Evolutionary conservation across 176 grass and related monocot species (phyloP).

Genomic region (Paspalum notatum): DNA sequence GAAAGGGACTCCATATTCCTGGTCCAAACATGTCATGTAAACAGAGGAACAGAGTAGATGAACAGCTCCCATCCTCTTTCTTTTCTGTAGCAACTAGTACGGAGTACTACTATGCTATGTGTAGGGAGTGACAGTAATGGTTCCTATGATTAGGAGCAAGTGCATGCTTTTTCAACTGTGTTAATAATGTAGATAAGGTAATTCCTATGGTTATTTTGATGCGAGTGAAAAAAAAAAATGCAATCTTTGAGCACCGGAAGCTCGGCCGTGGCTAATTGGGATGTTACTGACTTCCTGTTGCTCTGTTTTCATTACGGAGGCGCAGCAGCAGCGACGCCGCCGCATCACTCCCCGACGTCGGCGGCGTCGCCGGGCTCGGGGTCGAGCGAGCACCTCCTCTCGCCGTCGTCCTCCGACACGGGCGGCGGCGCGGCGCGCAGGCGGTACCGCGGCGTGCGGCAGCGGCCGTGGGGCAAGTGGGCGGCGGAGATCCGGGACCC

Average conservation of each 20-base stretch:
- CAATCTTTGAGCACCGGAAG: neutral
- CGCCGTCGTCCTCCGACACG: slow-evolving; percentile 26
- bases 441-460: slow-evolving; percentile 71
- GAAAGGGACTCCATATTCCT: too few relatives aligned
- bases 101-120: too few relatives aligned
- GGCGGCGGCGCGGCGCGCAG: neutral
- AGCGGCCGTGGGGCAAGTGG: slow-evolving; percentile 88
- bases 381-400: neutral
- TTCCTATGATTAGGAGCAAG: neutral
- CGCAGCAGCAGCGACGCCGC: neutral
- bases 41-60: neutral
- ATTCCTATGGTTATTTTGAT: too few relatives aligned
- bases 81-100: too few relatives aligned
- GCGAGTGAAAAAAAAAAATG: neutral
- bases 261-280: neutral
- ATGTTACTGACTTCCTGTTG: accelerated
- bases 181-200: too few relatives aligned
- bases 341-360: neutral
- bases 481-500: slow-evolving; percentile 83
- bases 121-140: neutral
- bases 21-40: neutral
- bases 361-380: neutral
- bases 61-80: neutral
- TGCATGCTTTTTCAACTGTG: too few relatives aligned
- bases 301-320: slow-evolving; percentile 17